Percentiles rank a stretch among this genome's conserved stretches.
These are phyloP conservation scores for Neopestalotiopsis rosae DNA, from an alignment of 2,329 filamentous ascomycete species.

Conservation along the genomic window DNA sequence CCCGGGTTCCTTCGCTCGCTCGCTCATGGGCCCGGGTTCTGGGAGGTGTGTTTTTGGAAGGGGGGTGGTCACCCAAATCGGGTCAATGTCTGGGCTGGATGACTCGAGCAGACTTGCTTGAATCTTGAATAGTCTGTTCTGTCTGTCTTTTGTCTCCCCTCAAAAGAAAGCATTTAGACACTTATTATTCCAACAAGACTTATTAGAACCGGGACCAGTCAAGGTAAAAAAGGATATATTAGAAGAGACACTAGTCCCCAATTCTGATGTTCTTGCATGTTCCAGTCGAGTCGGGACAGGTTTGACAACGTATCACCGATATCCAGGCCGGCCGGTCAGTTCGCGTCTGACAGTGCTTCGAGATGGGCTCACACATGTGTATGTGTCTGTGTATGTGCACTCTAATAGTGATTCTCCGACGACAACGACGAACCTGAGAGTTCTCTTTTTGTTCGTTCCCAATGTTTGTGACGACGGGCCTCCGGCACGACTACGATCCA, in stretches of 20 bases:
- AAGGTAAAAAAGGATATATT: not conserved
- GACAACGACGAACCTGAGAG: not conserved
- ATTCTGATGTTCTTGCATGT: conserved; percentile 4
- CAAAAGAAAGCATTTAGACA: not conserved
- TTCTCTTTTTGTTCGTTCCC: not conserved
- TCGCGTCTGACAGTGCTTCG: not conserved
- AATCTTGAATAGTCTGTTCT: not conserved
- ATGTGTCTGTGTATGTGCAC: not conserved
- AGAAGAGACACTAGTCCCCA: not conserved
- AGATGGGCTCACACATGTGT: not conserved
- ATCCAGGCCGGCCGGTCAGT: not conserved
- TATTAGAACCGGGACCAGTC: not conserved
- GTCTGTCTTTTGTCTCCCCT: not conserved
- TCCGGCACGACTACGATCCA: not conserved
- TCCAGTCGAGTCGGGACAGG: not conserved
- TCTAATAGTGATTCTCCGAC: not conserved
- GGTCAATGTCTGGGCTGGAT: not conserved
- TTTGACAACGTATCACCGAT: conserved; percentile 3
- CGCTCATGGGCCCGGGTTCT: not conserved
- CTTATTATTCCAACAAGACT: not conserved
- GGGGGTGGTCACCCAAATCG: not conserved
- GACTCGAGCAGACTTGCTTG: not conserved
- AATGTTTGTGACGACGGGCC: not conserved
- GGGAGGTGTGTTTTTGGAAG: not conserved
- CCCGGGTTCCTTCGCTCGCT: not conserved